phyloP scores from a whole-genome alignment of 2,329 filamentous ascomycete genomes.

The Monosporascus sp. region DNA sequence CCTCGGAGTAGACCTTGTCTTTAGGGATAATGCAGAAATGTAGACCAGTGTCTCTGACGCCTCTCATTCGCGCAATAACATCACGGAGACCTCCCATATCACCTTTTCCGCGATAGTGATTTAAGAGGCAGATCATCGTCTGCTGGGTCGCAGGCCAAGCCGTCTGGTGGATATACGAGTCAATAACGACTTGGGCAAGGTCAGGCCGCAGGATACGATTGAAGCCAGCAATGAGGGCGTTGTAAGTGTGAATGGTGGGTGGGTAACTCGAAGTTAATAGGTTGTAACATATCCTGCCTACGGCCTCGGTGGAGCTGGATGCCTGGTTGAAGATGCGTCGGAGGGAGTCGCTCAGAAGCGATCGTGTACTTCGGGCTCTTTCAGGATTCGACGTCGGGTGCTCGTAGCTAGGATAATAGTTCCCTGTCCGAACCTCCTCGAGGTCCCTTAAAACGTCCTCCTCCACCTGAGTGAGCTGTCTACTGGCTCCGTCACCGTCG shows the following conservation, averaged over 20 bases:
- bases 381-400: slow-evolving; percentile 9
- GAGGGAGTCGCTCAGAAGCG: slow-evolving; percentile 19
- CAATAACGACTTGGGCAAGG: slow-evolving; percentile 48
- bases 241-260: slow-evolving; percentile 65
- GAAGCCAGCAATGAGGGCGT: slow-evolving; percentile 65
- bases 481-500: slow-evolving; percentile 1
- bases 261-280: slow-evolving; percentile 56
- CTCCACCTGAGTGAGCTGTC: not conserved
- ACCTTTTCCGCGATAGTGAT: slow-evolving; percentile 41
- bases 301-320: slow-evolving; percentile 19
- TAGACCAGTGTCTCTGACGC: slow-evolving; percentile 27
- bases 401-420: slow-evolving; percentile 19
- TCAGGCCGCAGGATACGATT: slow-evolving; percentile 42
- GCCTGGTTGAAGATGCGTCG: slow-evolving; percentile 22
- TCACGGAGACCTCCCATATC: slow-evolving; percentile 39
- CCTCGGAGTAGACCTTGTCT: slow-evolving; percentile 23
- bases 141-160: slow-evolving; percentile 42
- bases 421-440: slow-evolving; percentile 6
- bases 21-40: slow-evolving; percentile 19
- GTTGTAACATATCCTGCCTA: slow-evolving; percentile 57
- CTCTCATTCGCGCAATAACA: slow-evolving; percentile 41
- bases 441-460: slow-evolving; percentile 13
- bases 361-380: slow-evolving; percentile 9
- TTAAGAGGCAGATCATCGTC: slow-evolving; percentile 44
- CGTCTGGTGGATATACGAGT: slow-evolving; percentile 42